phyloP scores from a whole-genome alignment of 805 yeast genomes.

The Henningerozyma blattae region DNA sequence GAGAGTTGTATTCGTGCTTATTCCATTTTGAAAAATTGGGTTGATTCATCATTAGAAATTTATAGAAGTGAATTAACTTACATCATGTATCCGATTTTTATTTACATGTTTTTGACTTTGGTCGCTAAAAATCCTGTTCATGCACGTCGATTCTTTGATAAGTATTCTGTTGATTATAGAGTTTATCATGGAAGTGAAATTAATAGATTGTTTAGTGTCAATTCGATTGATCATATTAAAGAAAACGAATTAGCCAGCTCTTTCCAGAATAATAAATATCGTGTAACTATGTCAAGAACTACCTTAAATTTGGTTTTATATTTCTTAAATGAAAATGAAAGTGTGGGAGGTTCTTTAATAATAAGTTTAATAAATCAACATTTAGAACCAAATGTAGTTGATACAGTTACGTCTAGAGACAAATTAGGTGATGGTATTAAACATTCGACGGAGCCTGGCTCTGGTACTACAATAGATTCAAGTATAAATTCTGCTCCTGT shows the following conservation, averaged over 20 bases:
- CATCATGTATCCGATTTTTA: conserved; percentile 82
- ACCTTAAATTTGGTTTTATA: conserved; percentile 73
- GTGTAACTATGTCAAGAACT: conserved; percentile 67
- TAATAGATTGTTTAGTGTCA: conserved; percentile 56
- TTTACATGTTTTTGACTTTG: conserved; percentile 75
- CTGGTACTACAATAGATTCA: conserved; percentile 18
- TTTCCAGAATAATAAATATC: conserved; percentile 62
- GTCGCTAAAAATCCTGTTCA: conserved; percentile 48
- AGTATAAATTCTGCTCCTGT: conserved; percentile 35
- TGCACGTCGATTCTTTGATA: conserved; percentile 68
- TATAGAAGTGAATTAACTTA: conserved; percentile 81
- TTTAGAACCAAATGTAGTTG: conserved; percentile 37
- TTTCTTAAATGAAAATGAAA: conserved; percentile 84
- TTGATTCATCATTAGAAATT: conserved; percentile 79
- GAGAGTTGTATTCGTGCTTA: conserved; percentile 72
- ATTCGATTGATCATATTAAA: conserved; percentile 66
- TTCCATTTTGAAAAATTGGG: conserved; percentile 73
- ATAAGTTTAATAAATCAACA: conserved; percentile 81
- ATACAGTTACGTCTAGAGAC: conserved; percentile 25
- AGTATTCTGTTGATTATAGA: conserved; percentile 59
- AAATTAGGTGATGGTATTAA: conserved; percentile 24
- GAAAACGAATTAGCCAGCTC: conserved; percentile 75
- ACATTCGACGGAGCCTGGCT: conserved; percentile 14
- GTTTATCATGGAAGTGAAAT: conserved; percentile 72
- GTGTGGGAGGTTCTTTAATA: conserved; percentile 79